phyloP scores from a whole-genome alignment of 345 rosid species.

The Hypericum perforatum region DNA sequence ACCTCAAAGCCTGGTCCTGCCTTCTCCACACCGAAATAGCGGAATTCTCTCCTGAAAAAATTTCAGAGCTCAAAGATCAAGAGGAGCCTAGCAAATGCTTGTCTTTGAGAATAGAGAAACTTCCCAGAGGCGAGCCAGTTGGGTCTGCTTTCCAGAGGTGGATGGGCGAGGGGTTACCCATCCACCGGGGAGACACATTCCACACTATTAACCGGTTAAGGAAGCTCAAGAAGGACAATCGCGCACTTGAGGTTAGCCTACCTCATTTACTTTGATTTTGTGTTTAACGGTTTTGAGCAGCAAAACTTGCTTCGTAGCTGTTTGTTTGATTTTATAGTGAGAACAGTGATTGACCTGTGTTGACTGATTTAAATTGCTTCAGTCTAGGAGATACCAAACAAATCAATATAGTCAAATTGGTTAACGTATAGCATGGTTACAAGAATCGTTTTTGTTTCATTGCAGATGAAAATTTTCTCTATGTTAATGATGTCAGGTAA shows the following conservation, averaged over 20 bases:
- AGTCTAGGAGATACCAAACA: no score
- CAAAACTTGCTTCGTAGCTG: no score
- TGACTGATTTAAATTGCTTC: no score
- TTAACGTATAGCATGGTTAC: no score
- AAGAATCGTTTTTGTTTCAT: no score
- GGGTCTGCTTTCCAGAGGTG: slow-evolving; percentile 73
- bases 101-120: slow-evolving; percentile 67
- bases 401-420: no score
- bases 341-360: no score
- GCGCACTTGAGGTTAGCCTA: slow-evolving; percentile 57
- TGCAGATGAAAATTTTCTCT: no score
- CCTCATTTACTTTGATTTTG: no score
- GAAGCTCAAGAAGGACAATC: slow-evolving; percentile 55
- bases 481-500: not conserved
- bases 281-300: no score
- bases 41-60: slow-evolving; percentile 6
- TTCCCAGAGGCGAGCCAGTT: slow-evolving; percentile 45
- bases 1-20: slow-evolving; percentile 11
- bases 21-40: slow-evolving; percentile 27
- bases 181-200: slow-evolving; percentile 68
- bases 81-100: slow-evolving; percentile 40
- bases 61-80: slow-evolving; percentile 8
- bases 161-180: slow-evolving; percentile 76
- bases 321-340: no score
- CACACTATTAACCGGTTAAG: slow-evolving; percentile 74